Conservation (phyloP, 2,329 filamentous ascomycete species). For the Venturia asperata region DNA sequence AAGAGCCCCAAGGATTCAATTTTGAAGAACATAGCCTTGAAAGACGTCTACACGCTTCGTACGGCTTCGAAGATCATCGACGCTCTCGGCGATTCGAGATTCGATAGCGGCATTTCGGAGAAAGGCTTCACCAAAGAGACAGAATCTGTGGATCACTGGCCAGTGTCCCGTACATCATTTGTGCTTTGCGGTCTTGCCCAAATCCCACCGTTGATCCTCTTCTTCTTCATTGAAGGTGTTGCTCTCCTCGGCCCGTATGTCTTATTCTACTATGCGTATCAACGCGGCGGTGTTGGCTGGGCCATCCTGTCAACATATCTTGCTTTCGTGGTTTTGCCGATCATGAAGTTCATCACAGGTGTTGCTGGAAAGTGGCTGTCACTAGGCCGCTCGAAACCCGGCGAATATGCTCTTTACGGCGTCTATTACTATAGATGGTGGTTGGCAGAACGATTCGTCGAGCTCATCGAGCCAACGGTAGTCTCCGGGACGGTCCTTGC, state of each 20-base stretch:
- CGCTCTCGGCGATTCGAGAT: neutral
- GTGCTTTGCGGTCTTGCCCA: constrained; percentile 1
- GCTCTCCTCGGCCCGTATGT: neutral
- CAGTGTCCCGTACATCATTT: neutral
- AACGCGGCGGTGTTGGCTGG: neutral
- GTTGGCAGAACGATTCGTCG: constrained; percentile 7
- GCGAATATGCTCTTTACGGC: neutral
- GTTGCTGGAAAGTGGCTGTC: neutral
- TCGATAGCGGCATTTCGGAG: neutral
- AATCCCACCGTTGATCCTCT: neutral
- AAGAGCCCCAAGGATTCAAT: neutral
- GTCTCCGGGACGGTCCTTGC: neutral
- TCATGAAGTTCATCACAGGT: neutral
- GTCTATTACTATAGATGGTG: constrained; percentile 11
- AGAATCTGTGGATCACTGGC: neutral
- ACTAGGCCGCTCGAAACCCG: neutral
- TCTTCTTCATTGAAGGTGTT: constrained; percentile 1
- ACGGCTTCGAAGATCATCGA: constrained; percentile 3
- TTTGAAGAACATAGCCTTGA: neutral
- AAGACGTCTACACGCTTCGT: constrained; percentile 1
- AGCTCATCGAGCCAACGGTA: neutral
- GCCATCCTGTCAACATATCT: neutral
- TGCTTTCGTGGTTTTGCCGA: neutral
- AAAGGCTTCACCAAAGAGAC: neutral
- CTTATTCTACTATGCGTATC: neutral